A percentile compares a stretch with the other conserved stretches of the same genome.
These are phyloP conservation scores for Stachybotrys elegans DNA, from an alignment of 2,329 filamentous ascomycete species.

Conservation along the genomic window DNA sequence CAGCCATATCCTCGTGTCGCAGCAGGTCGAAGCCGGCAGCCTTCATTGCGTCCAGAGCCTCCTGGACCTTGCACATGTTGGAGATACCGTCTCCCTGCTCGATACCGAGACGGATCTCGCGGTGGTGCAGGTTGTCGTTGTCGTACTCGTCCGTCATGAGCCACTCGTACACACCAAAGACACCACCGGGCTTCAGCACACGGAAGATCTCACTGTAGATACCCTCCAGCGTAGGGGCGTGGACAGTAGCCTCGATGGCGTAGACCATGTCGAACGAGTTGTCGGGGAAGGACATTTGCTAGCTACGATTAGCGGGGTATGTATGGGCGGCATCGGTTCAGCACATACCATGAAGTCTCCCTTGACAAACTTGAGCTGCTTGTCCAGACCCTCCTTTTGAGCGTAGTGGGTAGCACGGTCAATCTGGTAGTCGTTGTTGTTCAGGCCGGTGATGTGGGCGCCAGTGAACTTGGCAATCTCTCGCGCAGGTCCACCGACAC, in stretches of 20 bases:
- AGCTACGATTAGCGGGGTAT: slow-evolving; percentile 7
- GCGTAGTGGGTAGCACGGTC: slow-evolving; percentile 86
- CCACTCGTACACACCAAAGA: slow-evolving; percentile 98
- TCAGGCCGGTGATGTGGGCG: slow-evolving; percentile 82
- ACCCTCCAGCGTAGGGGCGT: slow-evolving; percentile 83
- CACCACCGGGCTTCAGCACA: slow-evolving; percentile 90
- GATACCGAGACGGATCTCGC: slow-evolving; percentile 87
- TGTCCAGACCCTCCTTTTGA: slow-evolving; percentile 69
- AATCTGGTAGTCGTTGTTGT: slow-evolving; percentile 99
- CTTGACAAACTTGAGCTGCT: slow-evolving; percentile 84
- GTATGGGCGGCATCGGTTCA: not conserved
- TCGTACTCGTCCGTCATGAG: slow-evolving; percentile 96
- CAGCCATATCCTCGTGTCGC: slow-evolving; percentile 81
- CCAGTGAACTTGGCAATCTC: slow-evolving; percentile 97
- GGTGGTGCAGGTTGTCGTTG: slow-evolving; percentile 80
- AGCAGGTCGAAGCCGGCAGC: slow-evolving; percentile 81
- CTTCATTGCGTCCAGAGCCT: slow-evolving; percentile 78
- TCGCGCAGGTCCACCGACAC: slow-evolving; percentile 89
- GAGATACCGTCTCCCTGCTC: slow-evolving; percentile 95
- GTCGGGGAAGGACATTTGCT: slow-evolving; percentile 93
- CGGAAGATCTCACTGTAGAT: slow-evolving; percentile 94
- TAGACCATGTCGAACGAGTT: slow-evolving; percentile 93
- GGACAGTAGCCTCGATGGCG: slow-evolving; percentile 94
- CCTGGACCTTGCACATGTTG: slow-evolving; percentile 88
- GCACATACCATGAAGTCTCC: slow-evolving; percentile 82